Conservation (phyloP, 495 filamentous ascomycete genomes). For the Bombardia bombarda region DNA sequence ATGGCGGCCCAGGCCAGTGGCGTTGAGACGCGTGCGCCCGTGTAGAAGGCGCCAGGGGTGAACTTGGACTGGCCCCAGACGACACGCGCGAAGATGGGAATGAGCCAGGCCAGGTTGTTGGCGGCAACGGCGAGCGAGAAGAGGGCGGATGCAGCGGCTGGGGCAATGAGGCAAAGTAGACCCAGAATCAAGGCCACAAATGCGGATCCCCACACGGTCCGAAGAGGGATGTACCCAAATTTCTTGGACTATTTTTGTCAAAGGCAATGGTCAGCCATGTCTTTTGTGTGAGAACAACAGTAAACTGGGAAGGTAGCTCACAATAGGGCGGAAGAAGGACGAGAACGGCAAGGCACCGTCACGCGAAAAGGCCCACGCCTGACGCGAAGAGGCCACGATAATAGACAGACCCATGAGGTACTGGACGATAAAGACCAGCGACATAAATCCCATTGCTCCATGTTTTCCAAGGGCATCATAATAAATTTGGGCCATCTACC, state of each 20-base stretch:
- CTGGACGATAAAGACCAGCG: slow-evolving; percentile 45
- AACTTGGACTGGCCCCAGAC: slow-evolving; percentile 56
- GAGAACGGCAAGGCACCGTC: slow-evolving; percentile 47
- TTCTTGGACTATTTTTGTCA: slow-evolving; percentile 26
- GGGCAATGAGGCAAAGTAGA: slow-evolving; percentile 50
- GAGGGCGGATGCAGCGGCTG: slow-evolving; percentile 44
- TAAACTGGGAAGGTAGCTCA: background rate
- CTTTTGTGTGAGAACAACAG: too few relatives aligned
- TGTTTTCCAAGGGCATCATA: slow-evolving; percentile 46
- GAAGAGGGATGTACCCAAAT: slow-evolving; percentile 54
- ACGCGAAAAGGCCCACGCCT: slow-evolving; percentile 55
- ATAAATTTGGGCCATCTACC: slow-evolving; percentile 46
- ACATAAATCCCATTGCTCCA: slow-evolving; percentile 49
- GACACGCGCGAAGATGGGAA: slow-evolving; percentile 53
- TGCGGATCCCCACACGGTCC: slow-evolving; percentile 53
- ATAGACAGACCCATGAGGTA: slow-evolving; percentile 48
- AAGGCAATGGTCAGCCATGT: background rate
- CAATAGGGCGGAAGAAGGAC: slow-evolving; percentile 47
- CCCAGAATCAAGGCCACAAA: slow-evolving; percentile 46
- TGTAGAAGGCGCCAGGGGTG: slow-evolving; percentile 56
- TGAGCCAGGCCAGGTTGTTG: slow-evolving; percentile 56
- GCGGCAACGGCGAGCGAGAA: slow-evolving; percentile 57
- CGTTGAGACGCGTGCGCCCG: slow-evolving; percentile 42
- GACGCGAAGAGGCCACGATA: slow-evolving; percentile 47
- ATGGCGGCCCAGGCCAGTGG: slow-evolving; percentile 48